A percentile compares a stretch with the other conserved stretches of the same genome.
phyloP scores from a whole-genome alignment of 2,329 filamentous ascomycete species.

The Talaromyces sp. region DNA sequence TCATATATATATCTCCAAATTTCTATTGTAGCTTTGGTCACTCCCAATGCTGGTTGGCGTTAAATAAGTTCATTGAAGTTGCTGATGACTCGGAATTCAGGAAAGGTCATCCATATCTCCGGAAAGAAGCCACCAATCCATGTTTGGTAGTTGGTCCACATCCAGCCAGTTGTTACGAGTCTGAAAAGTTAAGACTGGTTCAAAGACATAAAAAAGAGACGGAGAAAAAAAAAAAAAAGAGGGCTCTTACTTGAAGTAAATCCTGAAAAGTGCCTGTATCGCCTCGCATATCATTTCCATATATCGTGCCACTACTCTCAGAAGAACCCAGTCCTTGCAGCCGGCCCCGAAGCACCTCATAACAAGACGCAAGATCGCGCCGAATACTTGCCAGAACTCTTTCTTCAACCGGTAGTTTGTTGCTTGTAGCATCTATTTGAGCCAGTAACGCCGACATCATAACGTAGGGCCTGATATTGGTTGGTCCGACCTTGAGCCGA shows the following conservation, averaged over 20 bases:
- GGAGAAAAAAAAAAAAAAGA: not conserved
- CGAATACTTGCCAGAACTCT: not conserved
- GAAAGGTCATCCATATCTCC: not conserved
- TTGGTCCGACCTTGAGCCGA: not conserved
- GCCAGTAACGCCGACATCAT: not conserved
- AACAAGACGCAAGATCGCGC: not conserved
- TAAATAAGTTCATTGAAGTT: not conserved
- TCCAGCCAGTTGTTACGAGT: not conserved
- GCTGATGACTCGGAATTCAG: not conserved
- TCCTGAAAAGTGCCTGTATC: not conserved
- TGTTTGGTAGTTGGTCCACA: not conserved
- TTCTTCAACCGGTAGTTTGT: not conserved
- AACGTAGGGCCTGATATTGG: not conserved
- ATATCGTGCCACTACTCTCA: not conserved
- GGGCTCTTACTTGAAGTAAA: not conserved
- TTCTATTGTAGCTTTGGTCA: not conserved
- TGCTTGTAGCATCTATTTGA: not conserved
- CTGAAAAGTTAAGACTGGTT: not conserved
- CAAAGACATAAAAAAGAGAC: not conserved
- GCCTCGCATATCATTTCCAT: not conserved
- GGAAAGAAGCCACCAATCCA: constrained; percentile 1
- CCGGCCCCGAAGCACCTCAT: not conserved
- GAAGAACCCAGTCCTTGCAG: not conserved
- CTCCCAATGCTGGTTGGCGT: not conserved
- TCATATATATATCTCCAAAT: not conserved